Conservation (phyloP, 2,329 filamentous ascomycete species). For the Metarhizium robertsii region DNA sequence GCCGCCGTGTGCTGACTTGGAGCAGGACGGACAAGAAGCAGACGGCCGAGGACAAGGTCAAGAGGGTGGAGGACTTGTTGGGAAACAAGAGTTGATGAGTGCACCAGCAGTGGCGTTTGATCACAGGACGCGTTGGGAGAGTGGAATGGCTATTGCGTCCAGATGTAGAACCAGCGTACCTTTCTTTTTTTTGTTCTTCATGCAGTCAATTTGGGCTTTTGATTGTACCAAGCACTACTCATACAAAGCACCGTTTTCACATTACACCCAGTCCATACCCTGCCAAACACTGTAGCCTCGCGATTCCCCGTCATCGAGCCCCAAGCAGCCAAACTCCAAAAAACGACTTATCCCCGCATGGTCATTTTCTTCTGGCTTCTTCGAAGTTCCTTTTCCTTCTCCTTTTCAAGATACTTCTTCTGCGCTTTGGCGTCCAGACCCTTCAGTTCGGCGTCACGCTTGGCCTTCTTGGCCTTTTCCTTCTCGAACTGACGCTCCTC, state of each 20-base stretch:
- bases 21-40: constrained; percentile 79
- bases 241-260: background rate
- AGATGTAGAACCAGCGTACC: too few relatives aligned
- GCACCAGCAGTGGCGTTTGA: too few relatives aligned
- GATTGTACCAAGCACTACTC: background rate
- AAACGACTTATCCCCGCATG: constrained; percentile 31
- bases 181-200: too few relatives aligned
- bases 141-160: too few relatives aligned
- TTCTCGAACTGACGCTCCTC: constrained; percentile 66
- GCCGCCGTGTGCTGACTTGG: background rate
- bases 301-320: too few relatives aligned
- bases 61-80: constrained; percentile 44
- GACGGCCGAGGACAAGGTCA: constrained; percentile 71
- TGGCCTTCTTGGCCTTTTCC: constrained; percentile 74
- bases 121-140: too few relatives aligned
- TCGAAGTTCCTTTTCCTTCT: constrained; percentile 63
- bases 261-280: background rate
- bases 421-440: constrained; percentile 72
- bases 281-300: too few relatives aligned
- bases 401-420: constrained; percentile 76
- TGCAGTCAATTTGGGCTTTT: background rate
- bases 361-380: constrained; percentile 47
- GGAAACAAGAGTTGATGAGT: constrained; percentile 11
- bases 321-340: background rate
- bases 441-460: constrained; percentile 76